These are phyloP conservation scores for Fusarium subglutinans DNA, from an alignment of 2,329 filamentous ascomycete genomes.

Conservation along the genomic window DNA sequence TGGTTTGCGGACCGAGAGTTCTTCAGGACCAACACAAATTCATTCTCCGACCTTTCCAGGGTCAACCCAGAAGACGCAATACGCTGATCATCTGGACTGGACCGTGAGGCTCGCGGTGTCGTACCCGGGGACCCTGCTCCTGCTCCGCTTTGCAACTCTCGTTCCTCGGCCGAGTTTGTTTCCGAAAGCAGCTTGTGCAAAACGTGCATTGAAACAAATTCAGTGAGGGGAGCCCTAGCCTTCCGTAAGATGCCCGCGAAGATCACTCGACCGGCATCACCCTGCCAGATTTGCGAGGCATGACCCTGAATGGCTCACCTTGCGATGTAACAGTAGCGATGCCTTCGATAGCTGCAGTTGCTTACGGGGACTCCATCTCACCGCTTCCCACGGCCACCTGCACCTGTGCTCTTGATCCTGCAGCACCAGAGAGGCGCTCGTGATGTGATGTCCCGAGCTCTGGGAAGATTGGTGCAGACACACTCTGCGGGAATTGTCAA, in stretches of 20 bases:
- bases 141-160: not conserved
- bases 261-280: constrained; percentile 24
- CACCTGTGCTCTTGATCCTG: constrained; percentile 11
- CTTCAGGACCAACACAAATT: constrained; percentile 24
- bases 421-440: not conserved
- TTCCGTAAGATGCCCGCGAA: constrained; percentile 20
- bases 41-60: constrained; percentile 26
- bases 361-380: constrained; percentile 7
- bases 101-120: constrained; percentile 23
- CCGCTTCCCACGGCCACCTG: constrained; percentile 21
- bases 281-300: constrained; percentile 32
- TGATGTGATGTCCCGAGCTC: constrained; percentile 14
- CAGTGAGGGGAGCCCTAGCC: constrained; percentile 13
- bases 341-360: not conserved
- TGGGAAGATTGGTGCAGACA: not conserved
- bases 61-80: constrained; percentile 20
- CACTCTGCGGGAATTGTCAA: constrained; percentile 18
- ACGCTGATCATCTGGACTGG: constrained; percentile 24
- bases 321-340: constrained; percentile 28
- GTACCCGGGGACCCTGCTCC: constrained; percentile 10
- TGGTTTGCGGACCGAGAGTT: constrained; percentile 25
- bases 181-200: constrained; percentile 10
- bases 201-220: constrained; percentile 18
- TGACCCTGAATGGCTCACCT: constrained; percentile 20
- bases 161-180: constrained; percentile 28